These are phyloP conservation scores for Fusarium subglutinans DNA, from an alignment of 2,329 filamentous ascomycete genomes.

Conservation along the genomic window DNA sequence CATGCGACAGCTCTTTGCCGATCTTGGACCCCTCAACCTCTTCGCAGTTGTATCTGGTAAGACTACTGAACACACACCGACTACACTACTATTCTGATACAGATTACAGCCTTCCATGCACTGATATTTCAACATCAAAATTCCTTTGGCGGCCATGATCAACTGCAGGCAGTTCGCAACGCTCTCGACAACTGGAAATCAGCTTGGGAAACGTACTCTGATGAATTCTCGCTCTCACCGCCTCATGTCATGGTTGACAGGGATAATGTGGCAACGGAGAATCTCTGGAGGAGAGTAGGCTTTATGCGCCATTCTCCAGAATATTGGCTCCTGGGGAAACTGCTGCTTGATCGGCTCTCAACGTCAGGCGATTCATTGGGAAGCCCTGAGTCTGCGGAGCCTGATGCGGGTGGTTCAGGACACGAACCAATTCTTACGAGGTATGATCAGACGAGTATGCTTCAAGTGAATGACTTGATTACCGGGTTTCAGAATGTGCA, in stretches of 20 bases:
- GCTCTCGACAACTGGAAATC: neutral
- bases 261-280: neutral
- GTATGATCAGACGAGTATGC: conserved; percentile 10
- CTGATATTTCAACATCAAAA: neutral
- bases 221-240: neutral
- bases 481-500: conserved; percentile 2
- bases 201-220: neutral
- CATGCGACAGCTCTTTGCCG: neutral
- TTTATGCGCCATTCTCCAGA: neutral
- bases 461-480: conserved; percentile 7
- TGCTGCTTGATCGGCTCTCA: neutral
- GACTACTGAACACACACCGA: fast-evolving
- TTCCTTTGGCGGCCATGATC: neutral
- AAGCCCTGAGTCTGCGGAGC: neutral
- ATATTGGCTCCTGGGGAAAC: neutral
- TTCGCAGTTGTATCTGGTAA: neutral
- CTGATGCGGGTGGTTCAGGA: neutral
- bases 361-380: neutral
- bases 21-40: neutral
- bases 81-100: fast-evolving
- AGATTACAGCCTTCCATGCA: neutral
- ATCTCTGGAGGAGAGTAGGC: neutral
- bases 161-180: neutral
- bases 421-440: neutral
- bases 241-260: neutral